phyloP scores from a whole-genome alignment of 352 stramenopile genomes.

The Globisporangium rhizosaccharum region DNA sequence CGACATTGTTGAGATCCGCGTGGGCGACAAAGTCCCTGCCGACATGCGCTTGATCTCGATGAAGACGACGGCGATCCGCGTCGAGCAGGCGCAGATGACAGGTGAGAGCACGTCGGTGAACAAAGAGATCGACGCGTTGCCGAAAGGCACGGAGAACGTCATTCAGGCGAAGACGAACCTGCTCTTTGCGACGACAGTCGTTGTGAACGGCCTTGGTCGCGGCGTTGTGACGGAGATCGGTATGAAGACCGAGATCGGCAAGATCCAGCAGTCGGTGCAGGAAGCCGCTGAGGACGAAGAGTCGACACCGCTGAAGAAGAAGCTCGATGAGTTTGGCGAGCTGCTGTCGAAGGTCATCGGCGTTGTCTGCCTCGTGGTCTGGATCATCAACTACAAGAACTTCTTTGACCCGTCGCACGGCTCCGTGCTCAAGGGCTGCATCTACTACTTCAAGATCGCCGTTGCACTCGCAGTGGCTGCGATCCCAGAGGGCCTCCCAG shows the following conservation, averaged over 20 bases:
- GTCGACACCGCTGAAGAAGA: slow-evolving; percentile 96
- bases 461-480: slow-evolving; percentile 97
- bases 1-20: slow-evolving; percentile 94
- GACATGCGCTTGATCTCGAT: slow-evolving; percentile 94
- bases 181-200: slow-evolving; percentile 96
- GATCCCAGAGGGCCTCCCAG: slow-evolving; percentile 98
- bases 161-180: slow-evolving; percentile 95
- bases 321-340: slow-evolving; percentile 98
- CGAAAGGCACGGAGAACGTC: slow-evolving; percentile 58
- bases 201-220: slow-evolving; percentile 93
- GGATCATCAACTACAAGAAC: slow-evolving; percentile 96
- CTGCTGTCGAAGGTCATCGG: slow-evolving; percentile 96
- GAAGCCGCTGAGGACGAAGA: slow-evolving; percentile 91
- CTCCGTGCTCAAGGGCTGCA: slow-evolving; percentile 92
- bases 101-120: slow-evolving; percentile 93
- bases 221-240: slow-evolving; percentile 95
- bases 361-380: slow-evolving; percentile 96
- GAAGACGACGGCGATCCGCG: slow-evolving; percentile 91
- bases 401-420: slow-evolving; percentile 90
- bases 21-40: slow-evolving; percentile 97
- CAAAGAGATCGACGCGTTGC: slow-evolving; percentile 85
- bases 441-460: slow-evolving; percentile 99
- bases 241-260: slow-evolving; percentile 99
- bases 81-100: slow-evolving; percentile 96
- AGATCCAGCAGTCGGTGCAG: slow-evolving; percentile 93